phyloP scores from a whole-genome alignment of 2,329 filamentous ascomycete species.

The Penicillium sumatraense region DNA sequence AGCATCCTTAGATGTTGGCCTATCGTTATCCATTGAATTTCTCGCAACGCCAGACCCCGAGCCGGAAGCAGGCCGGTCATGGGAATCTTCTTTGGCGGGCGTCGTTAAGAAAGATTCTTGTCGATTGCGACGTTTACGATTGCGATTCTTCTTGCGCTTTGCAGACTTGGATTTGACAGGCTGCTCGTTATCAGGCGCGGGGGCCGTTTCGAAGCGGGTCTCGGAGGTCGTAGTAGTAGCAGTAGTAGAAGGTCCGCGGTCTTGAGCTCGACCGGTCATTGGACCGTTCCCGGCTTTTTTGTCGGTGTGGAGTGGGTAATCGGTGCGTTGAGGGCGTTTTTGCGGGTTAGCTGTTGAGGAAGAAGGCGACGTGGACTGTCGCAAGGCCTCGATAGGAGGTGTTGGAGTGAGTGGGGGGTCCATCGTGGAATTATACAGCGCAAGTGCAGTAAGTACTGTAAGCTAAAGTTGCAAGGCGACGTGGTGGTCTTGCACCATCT shows the following conservation, averaged over 20 bases:
- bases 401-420: conserved; percentile 19
- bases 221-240: conserved; percentile 19
- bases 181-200: conserved; percentile 23
- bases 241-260: conserved; percentile 13
- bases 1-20: conserved; percentile 29
- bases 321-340: conserved; percentile 17
- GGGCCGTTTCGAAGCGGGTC: conserved; percentile 24
- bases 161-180: conserved; percentile 29
- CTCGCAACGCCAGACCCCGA: conserved; percentile 44
- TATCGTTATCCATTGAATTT: conserved; percentile 35
- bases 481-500: background rate
- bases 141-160: conserved; percentile 69
- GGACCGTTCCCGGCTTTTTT: conserved; percentile 23
- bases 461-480: background rate
- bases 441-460: too few species aligned
- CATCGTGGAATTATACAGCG: conserved; percentile 8
- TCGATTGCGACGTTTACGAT: conserved; percentile 77
- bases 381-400: conserved; percentile 8
- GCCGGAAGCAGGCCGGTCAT: conserved; percentile 54
- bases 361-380: conserved; percentile 12
- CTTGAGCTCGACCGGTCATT: conserved; percentile 23
- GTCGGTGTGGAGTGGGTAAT: conserved; percentile 26
- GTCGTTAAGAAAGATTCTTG: conserved; percentile 75
- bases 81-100: conserved; percentile 59
- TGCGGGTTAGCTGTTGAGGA: conserved; percentile 17